Base-by-base conservation (phyloP, 208 protist species). In the Wallacemonas sp. region DNA sequence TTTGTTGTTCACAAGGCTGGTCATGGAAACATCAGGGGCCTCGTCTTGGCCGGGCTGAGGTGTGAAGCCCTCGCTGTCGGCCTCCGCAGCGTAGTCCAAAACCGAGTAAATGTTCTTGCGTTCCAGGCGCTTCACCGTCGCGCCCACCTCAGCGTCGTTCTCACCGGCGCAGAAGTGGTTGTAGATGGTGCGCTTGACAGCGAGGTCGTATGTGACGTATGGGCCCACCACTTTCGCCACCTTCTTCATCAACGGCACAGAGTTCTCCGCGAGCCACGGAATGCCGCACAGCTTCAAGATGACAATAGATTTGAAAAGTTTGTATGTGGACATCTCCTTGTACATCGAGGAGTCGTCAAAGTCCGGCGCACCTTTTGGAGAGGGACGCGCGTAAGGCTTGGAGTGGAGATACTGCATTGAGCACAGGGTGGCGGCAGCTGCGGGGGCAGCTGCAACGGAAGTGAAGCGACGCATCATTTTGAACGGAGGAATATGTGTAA, bases 71-170 rank as follows among this genome's bases (percentile, higher is more conserved):
- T 80, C 82, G 14, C 82, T 56, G 68, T 97, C 93, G 0, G 86
- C 88, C 81, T 98, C 97, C 15, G 94, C 97, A 2, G 94, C 93
- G 67, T 98, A 98, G 77, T 98, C 97, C 24, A 98, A 83, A 31
- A 98, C 96, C 47, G 91, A 76, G 28, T 92, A 94, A 46, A 98
- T 84, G 49, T 90, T 84, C 28, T 72, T 68, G 17, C 69, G 54
- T 6, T 79, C 75, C 28, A 98, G 84, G 34, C 62, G 44, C 12
- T 82, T 65, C 26, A 98, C 68, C 0, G 90, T 92, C 41, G 77
- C 42, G 31, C 82, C 66, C 15, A 97, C 70, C 65, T 98, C 95
- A n/a, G 83, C 60, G 27, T 89, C 89, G 66, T 90, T 87, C 66
- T 95, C 93, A n/a, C 97, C 97, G 3, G 90, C 97, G 68, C 96